These are phyloP conservation scores for Exutisphaerella laricina DNA, from an alignment of 2,329 filamentous ascomycete species.

Conservation along the genomic window DNA sequence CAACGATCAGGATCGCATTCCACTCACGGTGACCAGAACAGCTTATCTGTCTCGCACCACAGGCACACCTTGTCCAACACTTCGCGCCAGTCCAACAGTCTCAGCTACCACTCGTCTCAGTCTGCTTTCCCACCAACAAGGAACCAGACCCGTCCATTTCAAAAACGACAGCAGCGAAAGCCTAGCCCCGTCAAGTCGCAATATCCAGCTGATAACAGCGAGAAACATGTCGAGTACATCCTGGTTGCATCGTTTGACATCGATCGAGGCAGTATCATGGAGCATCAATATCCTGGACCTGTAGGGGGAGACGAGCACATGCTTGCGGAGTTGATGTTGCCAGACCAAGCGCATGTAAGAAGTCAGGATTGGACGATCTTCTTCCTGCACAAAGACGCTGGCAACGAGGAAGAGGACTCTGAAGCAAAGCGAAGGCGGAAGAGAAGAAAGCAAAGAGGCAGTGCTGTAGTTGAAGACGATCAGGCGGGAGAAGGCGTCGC, in stretches of 20 bases:
- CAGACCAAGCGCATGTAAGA: constrained; percentile 89
- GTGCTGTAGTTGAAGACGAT: constrained; percentile 41
- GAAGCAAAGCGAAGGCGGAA: constrained; percentile 46
- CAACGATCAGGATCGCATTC: constrained; percentile 19
- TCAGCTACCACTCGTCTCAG: constrained; percentile 16
- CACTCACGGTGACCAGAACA: constrained; percentile 9
- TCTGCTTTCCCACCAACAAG: constrained; percentile 8
- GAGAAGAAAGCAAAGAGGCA: constrained; percentile 30
- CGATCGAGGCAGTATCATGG: constrained; percentile 93
- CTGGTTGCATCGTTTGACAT: constrained; percentile 97
- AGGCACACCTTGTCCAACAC: constrained; percentile 34
- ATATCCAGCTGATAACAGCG: constrained; percentile 43
- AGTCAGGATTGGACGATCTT: constrained; percentile 99
- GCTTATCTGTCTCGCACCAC: constrained; percentile 11
- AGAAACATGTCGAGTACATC: constrained; percentile 99
- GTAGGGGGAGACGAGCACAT: constrained; percentile 98
- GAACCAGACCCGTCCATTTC: constrained; percentile 7
- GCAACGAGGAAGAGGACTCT: constrained; percentile 72
- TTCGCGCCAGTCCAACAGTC: constrained; percentile 33
- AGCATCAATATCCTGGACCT: constrained; percentile 90
- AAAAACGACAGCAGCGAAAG: constrained; percentile 8
- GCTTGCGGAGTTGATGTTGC: constrained; percentile 96
- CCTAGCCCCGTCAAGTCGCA: constrained; percentile 40
- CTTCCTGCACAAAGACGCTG: constrained; percentile 93
- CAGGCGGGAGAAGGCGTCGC: constrained; percentile 45